These are phyloP conservation scores for Paramecium caudatum DNA, from an alignment of 73 alveolate genomes.

Conservation along the genomic window DNA sequence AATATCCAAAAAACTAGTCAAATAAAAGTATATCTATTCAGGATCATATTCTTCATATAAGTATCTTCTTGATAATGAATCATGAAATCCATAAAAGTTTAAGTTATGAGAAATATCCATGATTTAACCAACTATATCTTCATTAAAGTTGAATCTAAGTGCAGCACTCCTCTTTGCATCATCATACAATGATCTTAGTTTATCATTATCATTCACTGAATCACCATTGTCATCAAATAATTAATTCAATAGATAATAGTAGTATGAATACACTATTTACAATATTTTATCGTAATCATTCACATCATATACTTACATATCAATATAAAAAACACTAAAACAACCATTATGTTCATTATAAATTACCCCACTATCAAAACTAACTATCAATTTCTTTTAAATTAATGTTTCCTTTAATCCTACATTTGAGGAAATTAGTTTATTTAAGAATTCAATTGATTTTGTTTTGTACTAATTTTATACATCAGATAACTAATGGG, in stretches of 20 bases:
- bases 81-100: slow-evolving; percentile 29
- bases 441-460: not conserved
- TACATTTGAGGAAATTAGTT: not conserved
- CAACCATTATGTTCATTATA: slow-evolving; percentile 37
- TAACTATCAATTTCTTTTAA: not conserved
- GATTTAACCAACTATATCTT: not conserved
- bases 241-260: not conserved
- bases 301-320: not conserved
- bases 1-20: slow-evolving; percentile 1
- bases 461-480: slow-evolving; percentile 16
- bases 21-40: slow-evolving; percentile 19
- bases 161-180: slow-evolving; percentile 5
- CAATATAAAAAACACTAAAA: not conserved
- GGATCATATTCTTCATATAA: slow-evolving; percentile 34
- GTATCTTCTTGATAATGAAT: slow-evolving; percentile 8
- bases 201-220: not conserved
- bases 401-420: not conserved
- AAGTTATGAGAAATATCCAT: slow-evolving; percentile 3
- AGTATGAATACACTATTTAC: not conserved
- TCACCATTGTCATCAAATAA: slow-evolving; percentile 25
- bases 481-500: slow-evolving; percentile 33
- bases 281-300: not conserved
- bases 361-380: not conserved
- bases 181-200: slow-evolving; percentile 1
- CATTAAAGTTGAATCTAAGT: not conserved